Conservation (phyloP, 2,329 filamentous ascomycete species). For the Trichophyton simii region DNA sequence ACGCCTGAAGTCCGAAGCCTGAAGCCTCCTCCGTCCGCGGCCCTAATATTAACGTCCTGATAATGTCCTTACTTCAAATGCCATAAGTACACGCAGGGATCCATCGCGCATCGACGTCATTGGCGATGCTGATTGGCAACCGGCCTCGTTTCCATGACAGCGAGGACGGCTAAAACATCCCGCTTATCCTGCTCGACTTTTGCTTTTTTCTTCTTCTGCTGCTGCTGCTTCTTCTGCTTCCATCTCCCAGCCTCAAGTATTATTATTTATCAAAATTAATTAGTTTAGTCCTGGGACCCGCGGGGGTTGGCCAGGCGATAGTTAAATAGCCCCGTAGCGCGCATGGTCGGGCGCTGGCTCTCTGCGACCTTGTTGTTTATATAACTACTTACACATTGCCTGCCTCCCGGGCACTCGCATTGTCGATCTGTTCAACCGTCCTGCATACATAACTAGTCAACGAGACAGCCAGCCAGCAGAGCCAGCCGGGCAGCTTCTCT, state of each 20-base stretch:
- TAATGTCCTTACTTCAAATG: too few species aligned
- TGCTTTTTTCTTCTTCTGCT: slow-evolving; percentile 7
- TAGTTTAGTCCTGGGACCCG: background rate
- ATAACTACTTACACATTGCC: too few species aligned
- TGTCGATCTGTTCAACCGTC: background rate
- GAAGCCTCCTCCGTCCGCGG: too few species aligned
- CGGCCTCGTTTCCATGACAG: background rate
- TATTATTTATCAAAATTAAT: background rate
- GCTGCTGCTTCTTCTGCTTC: background rate
- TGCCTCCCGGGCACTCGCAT: background rate
- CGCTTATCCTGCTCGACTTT: slow-evolving; percentile 3
- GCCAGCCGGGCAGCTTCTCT: too few species aligned
- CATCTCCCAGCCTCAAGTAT: slow-evolving; percentile 9
- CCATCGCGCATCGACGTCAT: background rate
- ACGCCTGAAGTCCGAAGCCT: too few species aligned
- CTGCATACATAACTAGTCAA: background rate
- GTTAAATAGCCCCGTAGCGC: background rate
- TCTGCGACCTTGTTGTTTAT: background rate
- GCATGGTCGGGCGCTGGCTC: background rate
- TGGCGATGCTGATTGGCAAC: background rate
- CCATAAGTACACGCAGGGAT: background rate
- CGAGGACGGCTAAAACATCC: background rate
- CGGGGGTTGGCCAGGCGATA: slow-evolving; percentile 1
- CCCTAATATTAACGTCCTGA: too few species aligned
- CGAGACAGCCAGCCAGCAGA: too few species aligned